These are phyloP conservation scores for Pleurotus tuoliensis DNA, from an alignment of 768 basidiomycete genomes.

Conservation along the genomic window DNA sequence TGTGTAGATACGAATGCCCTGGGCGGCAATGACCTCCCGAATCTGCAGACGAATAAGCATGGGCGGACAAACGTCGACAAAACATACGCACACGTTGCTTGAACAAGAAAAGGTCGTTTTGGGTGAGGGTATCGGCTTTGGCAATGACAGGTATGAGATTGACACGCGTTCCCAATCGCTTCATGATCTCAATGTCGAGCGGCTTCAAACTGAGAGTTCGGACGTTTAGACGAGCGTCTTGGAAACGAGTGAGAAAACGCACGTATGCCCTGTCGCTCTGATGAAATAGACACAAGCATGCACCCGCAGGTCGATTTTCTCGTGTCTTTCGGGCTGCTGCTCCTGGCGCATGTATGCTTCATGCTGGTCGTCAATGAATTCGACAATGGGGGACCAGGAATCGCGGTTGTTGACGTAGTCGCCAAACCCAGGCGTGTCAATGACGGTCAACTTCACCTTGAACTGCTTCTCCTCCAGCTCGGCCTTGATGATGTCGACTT, in stretches of 20 bases:
- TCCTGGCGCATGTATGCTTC: constrained; percentile 97
- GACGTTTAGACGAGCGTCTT: background rate
- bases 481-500: constrained; percentile 98
- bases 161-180: constrained; percentile 95
- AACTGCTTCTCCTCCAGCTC: constrained; percentile 99
- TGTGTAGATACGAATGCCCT: constrained; percentile 92
- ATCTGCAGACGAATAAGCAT: constrained; percentile 42
- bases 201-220: constrained; percentile 72
- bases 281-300: constrained; percentile 98
- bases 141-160: constrained; percentile 97
- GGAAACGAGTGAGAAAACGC: constrained; percentile 27
- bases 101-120: constrained; percentile 86
- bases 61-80: background rate
- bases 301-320: constrained; percentile 93
- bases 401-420: constrained; percentile 99
- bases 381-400: constrained; percentile 97
- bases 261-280: constrained; percentile 95
- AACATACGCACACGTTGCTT: constrained; percentile 76
- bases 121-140: constrained; percentile 96
- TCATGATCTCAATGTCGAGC: constrained; percentile 99
- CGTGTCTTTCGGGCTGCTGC: constrained; percentile 93
- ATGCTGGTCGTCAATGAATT: constrained; percentile 96
- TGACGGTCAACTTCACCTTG: constrained; percentile 98
- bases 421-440: constrained; percentile 98
- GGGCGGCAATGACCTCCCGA: constrained; percentile 85